Conservation (phyloP, 768 basidiomycete species). For the Cyclocybe cylindracea region DNA sequence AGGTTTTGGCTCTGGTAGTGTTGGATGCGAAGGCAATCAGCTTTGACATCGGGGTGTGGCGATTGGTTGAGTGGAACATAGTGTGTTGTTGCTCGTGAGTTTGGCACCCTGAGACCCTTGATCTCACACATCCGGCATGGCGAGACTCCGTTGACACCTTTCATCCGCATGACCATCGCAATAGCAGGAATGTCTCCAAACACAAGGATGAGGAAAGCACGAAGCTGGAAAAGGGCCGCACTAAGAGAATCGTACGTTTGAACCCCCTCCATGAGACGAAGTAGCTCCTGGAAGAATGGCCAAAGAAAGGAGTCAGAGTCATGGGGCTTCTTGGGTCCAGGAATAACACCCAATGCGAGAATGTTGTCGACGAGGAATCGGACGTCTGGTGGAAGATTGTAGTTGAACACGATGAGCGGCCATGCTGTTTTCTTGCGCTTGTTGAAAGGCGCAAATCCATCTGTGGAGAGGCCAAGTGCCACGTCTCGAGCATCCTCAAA, state of each 20-base stretch:
- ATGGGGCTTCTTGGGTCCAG: conserved; percentile 44
- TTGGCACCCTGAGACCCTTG: conserved; percentile 16
- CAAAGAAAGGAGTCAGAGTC: conserved; percentile 44
- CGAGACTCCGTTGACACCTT: conserved; percentile 41
- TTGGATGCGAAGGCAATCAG: background rate
- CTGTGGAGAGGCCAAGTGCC: conserved; percentile 40
- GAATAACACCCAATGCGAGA: conserved; percentile 43
- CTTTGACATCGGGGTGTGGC: conserved; percentile 15
- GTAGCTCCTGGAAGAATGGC: conserved; percentile 39
- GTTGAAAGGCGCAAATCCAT: conserved; percentile 44
- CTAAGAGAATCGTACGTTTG: conserved; percentile 23
- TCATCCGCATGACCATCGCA: conserved; percentile 30
- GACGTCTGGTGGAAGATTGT: conserved; percentile 30
- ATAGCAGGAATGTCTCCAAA: conserved; percentile 25
- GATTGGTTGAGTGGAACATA: conserved; percentile 28
- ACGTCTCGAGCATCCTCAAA: conserved; percentile 42
- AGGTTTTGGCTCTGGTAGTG: conserved; percentile 29
- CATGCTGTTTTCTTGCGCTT: conserved; percentile 33
- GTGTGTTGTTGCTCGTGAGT: conserved; percentile 11
- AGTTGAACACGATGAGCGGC: conserved; percentile 43
- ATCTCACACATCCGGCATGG: conserved; percentile 39
- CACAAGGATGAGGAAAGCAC: conserved; percentile 16
- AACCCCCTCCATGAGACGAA: conserved; percentile 36
- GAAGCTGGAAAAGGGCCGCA: conserved; percentile 9
- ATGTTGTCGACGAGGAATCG: conserved; percentile 35